Conservation (phyloP, 257 asterid species). For the Solanum pennellii region DNA sequence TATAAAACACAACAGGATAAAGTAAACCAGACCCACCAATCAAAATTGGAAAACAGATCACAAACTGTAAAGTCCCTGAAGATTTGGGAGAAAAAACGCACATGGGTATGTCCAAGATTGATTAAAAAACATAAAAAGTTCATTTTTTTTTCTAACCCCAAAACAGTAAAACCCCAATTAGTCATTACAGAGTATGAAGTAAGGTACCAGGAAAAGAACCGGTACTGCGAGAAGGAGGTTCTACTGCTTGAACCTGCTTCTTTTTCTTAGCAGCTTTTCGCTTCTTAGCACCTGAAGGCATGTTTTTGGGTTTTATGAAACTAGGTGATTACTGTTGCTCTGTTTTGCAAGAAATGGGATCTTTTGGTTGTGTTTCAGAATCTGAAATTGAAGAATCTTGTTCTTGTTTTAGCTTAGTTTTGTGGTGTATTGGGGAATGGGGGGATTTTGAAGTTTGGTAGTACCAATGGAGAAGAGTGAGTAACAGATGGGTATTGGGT, state of each 20-base stretch:
- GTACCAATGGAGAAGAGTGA: background rate
- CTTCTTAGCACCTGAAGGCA: slow-evolving; percentile 33
- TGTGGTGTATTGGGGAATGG: background rate
- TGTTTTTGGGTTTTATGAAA: slow-evolving; percentile 1
- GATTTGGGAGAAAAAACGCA: slow-evolving; percentile 5
- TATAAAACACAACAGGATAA: slow-evolving; percentile 8
- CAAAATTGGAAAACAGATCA: slow-evolving; percentile 15
- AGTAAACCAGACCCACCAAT: slow-evolving; percentile 22
- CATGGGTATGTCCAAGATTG: slow-evolving; percentile 9
- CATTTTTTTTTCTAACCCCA: background rate
- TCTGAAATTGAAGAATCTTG: background rate
- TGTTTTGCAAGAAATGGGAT: background rate
- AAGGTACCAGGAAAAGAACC: slow-evolving; percentile 22
- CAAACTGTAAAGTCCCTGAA: slow-evolving; percentile 16
- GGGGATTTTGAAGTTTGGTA: background rate
- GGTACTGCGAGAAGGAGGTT: background rate
- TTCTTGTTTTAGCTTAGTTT: background rate
- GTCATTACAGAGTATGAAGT: background rate
- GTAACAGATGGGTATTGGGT: background rate
- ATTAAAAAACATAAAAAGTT: background rate
- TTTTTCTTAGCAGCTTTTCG: slow-evolving; percentile 32
- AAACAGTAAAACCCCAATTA: background rate
- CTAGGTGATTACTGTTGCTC: background rate
- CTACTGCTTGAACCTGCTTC: slow-evolving; percentile 18
- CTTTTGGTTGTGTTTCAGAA: background rate